Conservation (phyloP, 176 grass and related monocot species). For the Avena atlantica region DNA sequence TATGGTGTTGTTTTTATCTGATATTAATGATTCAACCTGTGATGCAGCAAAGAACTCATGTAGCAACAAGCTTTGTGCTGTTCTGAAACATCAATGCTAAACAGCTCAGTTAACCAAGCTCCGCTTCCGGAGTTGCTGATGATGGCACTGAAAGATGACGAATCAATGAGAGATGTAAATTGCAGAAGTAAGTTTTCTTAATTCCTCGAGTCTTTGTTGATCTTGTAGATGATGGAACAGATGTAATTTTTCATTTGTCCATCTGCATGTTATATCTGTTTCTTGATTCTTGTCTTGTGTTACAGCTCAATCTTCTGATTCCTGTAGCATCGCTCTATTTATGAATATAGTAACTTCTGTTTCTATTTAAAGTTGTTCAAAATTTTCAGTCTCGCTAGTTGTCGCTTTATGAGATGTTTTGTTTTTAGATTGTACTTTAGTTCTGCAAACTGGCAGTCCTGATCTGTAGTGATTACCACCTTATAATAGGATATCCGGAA, state of each 20-base stretch:
- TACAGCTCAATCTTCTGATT: not conserved
- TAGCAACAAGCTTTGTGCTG: constrained; percentile 74
- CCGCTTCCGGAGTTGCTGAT: constrained; percentile 67
- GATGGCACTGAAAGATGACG: constrained; percentile 80
- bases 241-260: not conserved
- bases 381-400: not conserved
- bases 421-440: constrained; percentile 25
- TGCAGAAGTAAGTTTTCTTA: constrained; percentile 62
- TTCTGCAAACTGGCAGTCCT: not conserved
- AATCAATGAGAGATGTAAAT: constrained; percentile 60
- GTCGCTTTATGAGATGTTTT: constrained; percentile 6
- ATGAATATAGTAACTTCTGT: not conserved
- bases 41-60: constrained; percentile 88
- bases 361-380: not conserved
- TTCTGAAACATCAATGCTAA: constrained; percentile 89
- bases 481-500: constrained; percentile 59
- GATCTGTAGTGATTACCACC: constrained; percentile 18
- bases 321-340: not conserved
- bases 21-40: constrained; percentile 34
- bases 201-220: not conserved
- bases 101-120: constrained; percentile 76
- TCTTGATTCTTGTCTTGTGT: not conserved
- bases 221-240: not conserved
- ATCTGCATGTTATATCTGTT: not conserved
- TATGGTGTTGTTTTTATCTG: constrained; percentile 29